Evolutionary conservation across 2,329 filamentous ascomycete genomes (phyloP), one percentile per base, ranked within the genome.

Genomic region (Diaporthe destruens): DNA sequence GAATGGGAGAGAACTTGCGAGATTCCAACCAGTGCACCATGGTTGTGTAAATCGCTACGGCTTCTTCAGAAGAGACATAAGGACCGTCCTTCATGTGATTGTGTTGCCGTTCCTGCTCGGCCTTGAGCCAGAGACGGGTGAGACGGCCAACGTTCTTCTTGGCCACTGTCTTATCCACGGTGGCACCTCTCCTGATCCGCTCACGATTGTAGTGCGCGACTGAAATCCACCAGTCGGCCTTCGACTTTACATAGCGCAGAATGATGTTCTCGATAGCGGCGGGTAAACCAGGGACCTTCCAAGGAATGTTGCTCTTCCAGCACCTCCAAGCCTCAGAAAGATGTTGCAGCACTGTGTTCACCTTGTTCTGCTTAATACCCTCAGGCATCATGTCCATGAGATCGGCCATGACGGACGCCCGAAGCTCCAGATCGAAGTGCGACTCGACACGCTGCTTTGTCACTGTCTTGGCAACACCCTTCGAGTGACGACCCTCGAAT

Each of bases 301-400:
- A 99, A 0, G 96, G 96, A 77, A 99, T 99, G 80, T 99, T 99
- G 84, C 95, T 98, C 91, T 99, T 99, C 96, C 96, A 99, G 85
- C 96, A 99, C 85, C 96, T 90, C 96, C 96, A 99, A 18, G 96
- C 96, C 85, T 99, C 96, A 0, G 96, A 98, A 54, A 99, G 85
- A 87, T 99, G 97, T 80, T 98, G 96, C 69, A 99, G 86, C 56
- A 99, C 96, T 1, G 95, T 98, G 82, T 99, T 98, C 82, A 99
- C 95, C 85, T 99, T 99, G 86, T 96, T 99, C 81, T 99, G 96
- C 83, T 98, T 98, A 85, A 99, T 98, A 76, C 96, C 96, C 81
- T 99, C 97, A 0, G 96, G 96, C 96, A 99, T 99, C 97, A 99
- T 99, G 80, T 99, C 96, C 93, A 98, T 98, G 66, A 99, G 87